A percentile compares a stretch with the other conserved stretches of the same genome.
phyloP scores from a whole-genome alignment of 2,329 filamentous ascomycete species.

The Xenosphaeropsis pyriputrescens region DNA sequence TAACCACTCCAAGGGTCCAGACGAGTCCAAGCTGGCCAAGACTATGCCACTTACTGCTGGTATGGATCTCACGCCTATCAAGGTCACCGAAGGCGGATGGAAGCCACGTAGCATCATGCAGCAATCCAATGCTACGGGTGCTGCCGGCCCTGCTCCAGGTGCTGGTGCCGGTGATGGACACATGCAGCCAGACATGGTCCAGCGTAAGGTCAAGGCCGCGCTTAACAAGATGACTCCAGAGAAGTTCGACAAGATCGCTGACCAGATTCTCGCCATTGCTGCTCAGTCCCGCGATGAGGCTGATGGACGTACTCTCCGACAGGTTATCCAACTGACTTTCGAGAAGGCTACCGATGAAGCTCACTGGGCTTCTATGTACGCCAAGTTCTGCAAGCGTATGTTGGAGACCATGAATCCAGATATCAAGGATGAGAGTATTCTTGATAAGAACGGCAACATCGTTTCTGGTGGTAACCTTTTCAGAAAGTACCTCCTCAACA shows the following conservation, averaged over 20 bases:
- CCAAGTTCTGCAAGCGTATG: conserved; percentile 97
- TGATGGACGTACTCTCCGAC: conserved; percentile 85
- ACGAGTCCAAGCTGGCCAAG: conserved; percentile 52
- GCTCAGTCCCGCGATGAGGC: conserved; percentile 90
- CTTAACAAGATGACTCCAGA: conserved; percentile 99
- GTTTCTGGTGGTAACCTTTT: conserved; percentile 89
- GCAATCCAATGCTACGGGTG: conserved; percentile 20
- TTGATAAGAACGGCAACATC: conserved; percentile 75
- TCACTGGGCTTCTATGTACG: conserved; percentile 98
- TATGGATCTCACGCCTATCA: conserved; percentile 68
- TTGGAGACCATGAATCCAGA: conserved; percentile 87
- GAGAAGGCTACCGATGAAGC: conserved; percentile 98
- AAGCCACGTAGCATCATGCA: conserved; percentile 62
- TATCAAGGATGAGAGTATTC: conserved; percentile 89
- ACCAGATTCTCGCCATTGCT: conserved; percentile 84
- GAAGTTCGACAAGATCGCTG: conserved; percentile 92
- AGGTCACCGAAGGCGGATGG: conserved; percentile 65
- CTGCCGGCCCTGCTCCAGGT: conserved; percentile 26
- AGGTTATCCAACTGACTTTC: conserved; percentile 97
- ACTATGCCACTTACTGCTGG: conserved; percentile 84
- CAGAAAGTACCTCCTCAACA: conserved; percentile 96
- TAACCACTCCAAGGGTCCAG: conserved; percentile 30
- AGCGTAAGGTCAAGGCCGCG: conserved; percentile 96
- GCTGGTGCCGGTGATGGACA: conserved; percentile 33
- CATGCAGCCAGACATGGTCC: conserved; percentile 83